phyloP scores from a whole-genome alignment of 2,329 filamentous ascomycete genomes.

The Lojkania enalia region DNA sequence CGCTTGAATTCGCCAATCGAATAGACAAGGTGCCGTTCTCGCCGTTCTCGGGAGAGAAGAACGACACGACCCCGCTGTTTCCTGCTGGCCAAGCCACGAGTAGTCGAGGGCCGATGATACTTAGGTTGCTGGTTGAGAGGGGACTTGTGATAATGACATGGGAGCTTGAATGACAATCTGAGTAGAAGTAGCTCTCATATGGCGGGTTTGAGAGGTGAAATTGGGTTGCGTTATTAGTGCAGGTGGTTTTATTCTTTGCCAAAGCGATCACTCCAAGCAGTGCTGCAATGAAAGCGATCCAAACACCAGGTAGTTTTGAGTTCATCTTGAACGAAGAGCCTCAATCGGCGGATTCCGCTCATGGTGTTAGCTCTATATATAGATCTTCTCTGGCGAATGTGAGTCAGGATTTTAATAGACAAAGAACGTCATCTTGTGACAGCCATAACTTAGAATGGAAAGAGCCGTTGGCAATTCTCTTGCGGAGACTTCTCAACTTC shows the following conservation, averaged over 20 bases:
- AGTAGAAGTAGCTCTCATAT: conserved; percentile 68
- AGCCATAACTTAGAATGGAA: too few relatives aligned
- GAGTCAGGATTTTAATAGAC: too few relatives aligned
- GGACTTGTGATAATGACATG: conserved; percentile 66
- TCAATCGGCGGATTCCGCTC: too few relatives aligned
- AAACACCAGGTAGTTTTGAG: too few relatives aligned
- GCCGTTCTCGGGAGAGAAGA: conserved; percentile 59
- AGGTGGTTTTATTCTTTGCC: conserved; percentile 5
- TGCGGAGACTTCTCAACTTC: too few relatives aligned
- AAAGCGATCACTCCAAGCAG: background rate
- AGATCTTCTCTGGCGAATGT: too few relatives aligned
- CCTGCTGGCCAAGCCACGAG: conserved; percentile 66
- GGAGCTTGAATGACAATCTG: conserved; percentile 62
- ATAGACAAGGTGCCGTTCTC: conserved; percentile 59
- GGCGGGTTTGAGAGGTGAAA: conserved; percentile 59
- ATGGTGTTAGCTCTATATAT: too few relatives aligned
- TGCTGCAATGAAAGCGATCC: background rate
- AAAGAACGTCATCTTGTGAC: too few relatives aligned
- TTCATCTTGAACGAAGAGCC: too few relatives aligned
- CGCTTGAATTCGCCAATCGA: conserved; percentile 55
- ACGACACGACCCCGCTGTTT: conserved; percentile 63
- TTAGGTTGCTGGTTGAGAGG: conserved; percentile 56
- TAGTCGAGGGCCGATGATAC: conserved; percentile 60
- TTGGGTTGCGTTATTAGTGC: conserved; percentile 35
- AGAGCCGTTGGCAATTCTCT: too few relatives aligned